Base-by-base conservation (phyloP, 768 basidiomycete genomes). In the Panellus pusillus region DNA sequence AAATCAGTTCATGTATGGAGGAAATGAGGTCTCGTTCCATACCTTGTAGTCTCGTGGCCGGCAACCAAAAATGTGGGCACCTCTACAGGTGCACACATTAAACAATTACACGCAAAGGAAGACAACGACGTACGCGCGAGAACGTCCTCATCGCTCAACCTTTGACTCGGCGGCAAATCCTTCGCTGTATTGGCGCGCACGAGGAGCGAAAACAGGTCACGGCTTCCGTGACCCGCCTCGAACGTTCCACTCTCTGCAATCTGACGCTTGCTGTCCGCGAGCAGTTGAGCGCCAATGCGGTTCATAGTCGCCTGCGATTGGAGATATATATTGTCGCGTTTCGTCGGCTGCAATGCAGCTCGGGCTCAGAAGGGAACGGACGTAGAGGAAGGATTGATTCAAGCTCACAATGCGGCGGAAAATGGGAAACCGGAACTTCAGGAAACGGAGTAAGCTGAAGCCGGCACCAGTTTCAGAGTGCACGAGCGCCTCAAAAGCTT, bases 111-210 rank as follows among this genome's bases (percentile, higher is more conserved):
- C 2, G 7, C 29, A 24, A 6, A 42, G 20, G 39, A 17, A 19
- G 14, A 11, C 5, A 57, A n/a, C 24, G 20, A 60, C 81, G 51
- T 56, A 86, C 76, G 77, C 47, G 74, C 68, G 1, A 86, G 52
- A 6, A 89, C 81, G 52, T 88, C 87, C 27, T 76, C 74, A 51
- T 89, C 87, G 0, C 75, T 75, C 69, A 89, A 67, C 32, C 70
- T 69, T 63, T 86, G 83, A 41, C 60, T 70, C 7, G 78, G 77
- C 0, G 79, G 76, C 4, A 84, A 60, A 61, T 89, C 83, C 0
- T 75, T 78, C 0, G 82, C 79, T 72, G 83, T 77, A 63, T 88
- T 89, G 3, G 86, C 86, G 48, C 75, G 75, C 38, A 88, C 70
- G 5, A 89, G 70, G 14, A 86, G 62, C 0, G 79, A 81, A 6